Conservation (phyloP, 2,329 filamentous ascomycete species). For the Ambrosiella beaveri region DNA sequence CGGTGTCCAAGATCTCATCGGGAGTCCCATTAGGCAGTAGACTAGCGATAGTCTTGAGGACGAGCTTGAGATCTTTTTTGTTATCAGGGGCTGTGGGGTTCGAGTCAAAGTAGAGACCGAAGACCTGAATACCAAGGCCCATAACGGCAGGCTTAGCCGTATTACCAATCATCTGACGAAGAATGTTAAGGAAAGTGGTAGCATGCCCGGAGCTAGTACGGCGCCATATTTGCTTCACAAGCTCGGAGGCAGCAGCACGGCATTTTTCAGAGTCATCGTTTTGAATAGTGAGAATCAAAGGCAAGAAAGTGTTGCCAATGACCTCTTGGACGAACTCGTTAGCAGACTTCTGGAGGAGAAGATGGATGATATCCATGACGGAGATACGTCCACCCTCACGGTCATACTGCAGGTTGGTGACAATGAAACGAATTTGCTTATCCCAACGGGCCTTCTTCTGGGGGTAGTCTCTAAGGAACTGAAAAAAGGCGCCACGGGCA, state of each 20-base stretch:
- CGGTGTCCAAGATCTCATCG: constrained; percentile 35
- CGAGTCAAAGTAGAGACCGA: constrained; percentile 65
- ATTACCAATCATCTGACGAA: constrained; percentile 65
- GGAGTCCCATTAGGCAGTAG: constrained; percentile 35
- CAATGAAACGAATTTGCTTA: constrained; percentile 76
- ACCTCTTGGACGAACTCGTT: constrained; percentile 71
- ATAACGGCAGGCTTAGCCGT: constrained; percentile 54
- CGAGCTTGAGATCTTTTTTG: constrained; percentile 48
- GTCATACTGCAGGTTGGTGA: constrained; percentile 81
- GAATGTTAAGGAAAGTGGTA: constrained; percentile 50
- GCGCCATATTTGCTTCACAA: constrained; percentile 67
- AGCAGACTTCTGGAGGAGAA: constrained; percentile 71
- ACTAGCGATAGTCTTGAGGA: constrained; percentile 37
- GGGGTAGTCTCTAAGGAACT: constrained; percentile 87
- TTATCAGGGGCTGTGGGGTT: constrained; percentile 40
- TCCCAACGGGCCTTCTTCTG: constrained; percentile 78
- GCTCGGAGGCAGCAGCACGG: constrained; percentile 58
- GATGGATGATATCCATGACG: constrained; percentile 78
- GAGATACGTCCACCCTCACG: constrained; percentile 77
- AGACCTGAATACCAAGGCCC: constrained; percentile 61
- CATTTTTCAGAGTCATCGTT: constrained; percentile 84
- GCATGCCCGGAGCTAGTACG: constrained; percentile 57
- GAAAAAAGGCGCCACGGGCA: constrained; percentile 76
- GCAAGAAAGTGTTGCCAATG: constrained; percentile 65
- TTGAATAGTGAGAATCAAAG: constrained; percentile 65